Conservation (phyloP, 2,329 filamentous ascomycete species). For the Fusarium nurragi region DNA sequence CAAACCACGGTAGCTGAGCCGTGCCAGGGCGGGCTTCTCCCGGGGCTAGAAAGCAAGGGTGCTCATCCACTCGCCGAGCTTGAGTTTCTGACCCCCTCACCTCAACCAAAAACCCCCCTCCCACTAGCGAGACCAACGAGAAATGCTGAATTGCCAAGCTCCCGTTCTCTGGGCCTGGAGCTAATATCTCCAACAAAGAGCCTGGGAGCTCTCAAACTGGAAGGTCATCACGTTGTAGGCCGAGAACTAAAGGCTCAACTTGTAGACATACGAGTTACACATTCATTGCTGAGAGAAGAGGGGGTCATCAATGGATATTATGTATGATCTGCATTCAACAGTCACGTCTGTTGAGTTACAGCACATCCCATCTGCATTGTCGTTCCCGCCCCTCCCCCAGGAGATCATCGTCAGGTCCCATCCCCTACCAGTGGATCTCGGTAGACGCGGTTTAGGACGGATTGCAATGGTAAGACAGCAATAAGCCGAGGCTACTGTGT, state of each 20-base stretch:
- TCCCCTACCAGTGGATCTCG: slow-evolving; percentile 9
- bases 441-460: slow-evolving; percentile 31
- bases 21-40: slow-evolving; percentile 26
- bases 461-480: slow-evolving; percentile 7
- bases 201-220: background rate
- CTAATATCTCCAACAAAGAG: slow-evolving; percentile 30
- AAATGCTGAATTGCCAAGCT: slow-evolving; percentile 35
- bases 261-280: background rate
- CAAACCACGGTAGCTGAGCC: slow-evolving; percentile 18
- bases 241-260: slow-evolving; percentile 11
- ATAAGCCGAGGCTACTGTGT: slow-evolving; percentile 29
- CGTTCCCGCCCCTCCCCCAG: slow-evolving; percentile 1
- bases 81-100: slow-evolving; percentile 6
- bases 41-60: slow-evolving; percentile 16
- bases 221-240: slow-evolving; percentile 2
- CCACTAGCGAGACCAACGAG: slow-evolving; percentile 37
- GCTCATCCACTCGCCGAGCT: background rate
- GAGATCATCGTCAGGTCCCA: slow-evolving; percentile 6
- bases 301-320: background rate
- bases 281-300: background rate
- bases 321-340: background rate
- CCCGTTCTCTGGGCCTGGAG: slow-evolving; percentile 10
- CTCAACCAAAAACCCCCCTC: slow-evolving; percentile 30
- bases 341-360: slow-evolving; percentile 15
- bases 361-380: background rate